Evolutionary conservation across 2,329 filamentous ascomycete genomes (phyloP).

Genomic region (Phaeosphaeria sp.): DNA sequence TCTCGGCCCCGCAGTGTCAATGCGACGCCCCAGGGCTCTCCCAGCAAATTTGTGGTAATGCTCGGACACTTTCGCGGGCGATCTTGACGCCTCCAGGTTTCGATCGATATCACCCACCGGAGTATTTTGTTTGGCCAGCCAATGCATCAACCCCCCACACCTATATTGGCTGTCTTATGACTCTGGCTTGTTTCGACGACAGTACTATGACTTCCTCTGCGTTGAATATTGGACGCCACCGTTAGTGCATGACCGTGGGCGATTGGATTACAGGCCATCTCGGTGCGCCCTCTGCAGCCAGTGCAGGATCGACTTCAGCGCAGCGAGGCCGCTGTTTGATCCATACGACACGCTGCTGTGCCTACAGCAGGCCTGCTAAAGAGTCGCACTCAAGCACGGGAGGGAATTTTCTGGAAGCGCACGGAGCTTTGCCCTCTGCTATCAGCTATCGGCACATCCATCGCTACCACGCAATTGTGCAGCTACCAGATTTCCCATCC

Average conservation of each 20-base stretch:
- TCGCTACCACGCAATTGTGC: slow-evolving; percentile 26
- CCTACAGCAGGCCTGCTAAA: slow-evolving; percentile 2
- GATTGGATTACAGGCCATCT: slow-evolving; percentile 22
- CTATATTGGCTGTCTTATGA: slow-evolving; percentile 31
- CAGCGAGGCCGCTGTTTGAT: slow-evolving; percentile 38
- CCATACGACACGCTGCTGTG: slow-evolving; percentile 19
- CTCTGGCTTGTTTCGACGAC: slow-evolving; percentile 30
- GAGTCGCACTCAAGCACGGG: not conserved
- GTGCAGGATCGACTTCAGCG: slow-evolving; percentile 28
- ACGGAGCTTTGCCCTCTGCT: slow-evolving; percentile 20
- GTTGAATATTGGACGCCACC: slow-evolving; percentile 34
- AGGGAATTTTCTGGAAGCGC: slow-evolving; percentile 11
- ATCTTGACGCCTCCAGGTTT: slow-evolving; percentile 42
- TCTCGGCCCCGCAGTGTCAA: slow-evolving; percentile 38
- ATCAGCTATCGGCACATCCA: slow-evolving; percentile 23
- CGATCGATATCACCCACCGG: slow-evolving; percentile 43
- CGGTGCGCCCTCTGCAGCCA: slow-evolving; percentile 21
- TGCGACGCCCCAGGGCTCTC: slow-evolving; percentile 26
- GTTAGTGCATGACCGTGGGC: slow-evolving; percentile 27
- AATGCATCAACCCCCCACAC: slow-evolving; percentile 26
- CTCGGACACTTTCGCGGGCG: slow-evolving; percentile 46
- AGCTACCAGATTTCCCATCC: slow-evolving; percentile 29
- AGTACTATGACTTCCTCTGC: slow-evolving; percentile 26
- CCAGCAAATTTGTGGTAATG: slow-evolving; percentile 35
- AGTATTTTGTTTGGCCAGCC: slow-evolving; percentile 41